These are phyloP conservation scores for Trifolium fragiferum DNA, from an alignment of 306 rosid species.

Conservation along the genomic window DNA sequence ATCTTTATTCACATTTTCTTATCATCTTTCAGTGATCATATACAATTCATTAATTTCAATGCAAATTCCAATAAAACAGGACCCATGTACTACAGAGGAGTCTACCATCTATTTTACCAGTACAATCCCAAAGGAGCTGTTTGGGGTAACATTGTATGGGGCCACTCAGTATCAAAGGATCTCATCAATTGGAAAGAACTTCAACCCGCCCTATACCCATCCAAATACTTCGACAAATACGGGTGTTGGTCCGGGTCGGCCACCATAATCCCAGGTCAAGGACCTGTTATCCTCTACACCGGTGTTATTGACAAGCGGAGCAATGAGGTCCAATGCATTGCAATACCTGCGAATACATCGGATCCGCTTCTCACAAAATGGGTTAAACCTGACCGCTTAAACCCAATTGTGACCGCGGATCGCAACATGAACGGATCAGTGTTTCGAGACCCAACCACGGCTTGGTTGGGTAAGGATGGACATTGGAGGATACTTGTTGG, in stretches of 20 bases:
- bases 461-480: slow-evolving; percentile 60
- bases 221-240: slow-evolving; percentile 70
- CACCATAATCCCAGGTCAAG: slow-evolving; percentile 67
- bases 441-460: slow-evolving; percentile 85
- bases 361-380: slow-evolving; percentile 68
- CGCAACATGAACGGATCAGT: slow-evolving; percentile 46
- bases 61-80: slow-evolving; percentile 46
- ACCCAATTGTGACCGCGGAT: slow-evolving; percentile 55
- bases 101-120: slow-evolving; percentile 86
- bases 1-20: not conserved
- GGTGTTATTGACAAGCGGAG: slow-evolving; percentile 55
- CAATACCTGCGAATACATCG: slow-evolving; percentile 61
- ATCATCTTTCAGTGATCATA: not conserved
- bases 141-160: slow-evolving; percentile 98
- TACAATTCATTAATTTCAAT: not conserved
- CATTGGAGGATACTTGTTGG: slow-evolving; percentile 79
- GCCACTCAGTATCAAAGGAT: slow-evolving; percentile 80
- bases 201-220: slow-evolving; percentile 64
- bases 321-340: slow-evolving; percentile 72
- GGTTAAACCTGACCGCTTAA: slow-evolving; percentile 65
- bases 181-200: slow-evolving; percentile 76
- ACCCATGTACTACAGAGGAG: slow-evolving; percentile 76
- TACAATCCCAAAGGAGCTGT: slow-evolving; percentile 86
- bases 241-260: slow-evolving; percentile 96
- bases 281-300: slow-evolving; percentile 76